Evolutionary conservation across 192 early-diverging fungal genomes (phyloP).

Genomic region (Coemansia sp.): DNA sequence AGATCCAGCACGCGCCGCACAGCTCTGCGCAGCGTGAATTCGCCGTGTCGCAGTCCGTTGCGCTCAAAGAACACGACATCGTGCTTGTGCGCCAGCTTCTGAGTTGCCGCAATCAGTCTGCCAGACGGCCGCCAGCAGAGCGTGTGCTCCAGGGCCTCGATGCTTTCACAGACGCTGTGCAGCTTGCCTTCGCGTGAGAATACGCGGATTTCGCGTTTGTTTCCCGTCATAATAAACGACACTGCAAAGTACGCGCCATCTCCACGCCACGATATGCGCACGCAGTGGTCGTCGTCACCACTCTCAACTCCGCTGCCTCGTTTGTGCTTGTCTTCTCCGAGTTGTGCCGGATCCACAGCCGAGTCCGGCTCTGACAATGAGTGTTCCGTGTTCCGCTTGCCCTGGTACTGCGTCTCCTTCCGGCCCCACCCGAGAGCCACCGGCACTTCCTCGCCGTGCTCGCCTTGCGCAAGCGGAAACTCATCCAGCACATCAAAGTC

Average conservation of each 20-base stretch:
- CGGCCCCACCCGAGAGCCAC: conserved; percentile 95
- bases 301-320: conserved; percentile 56
- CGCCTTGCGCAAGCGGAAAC: conserved; percentile 67
- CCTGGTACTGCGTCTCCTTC: conserved; percentile 97
- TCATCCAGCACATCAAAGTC: conserved; percentile 90
- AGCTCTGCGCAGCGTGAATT: conserved; percentile 71
- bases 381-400: conserved; percentile 72
- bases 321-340: neutral
- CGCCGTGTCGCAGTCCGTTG: conserved; percentile 92
- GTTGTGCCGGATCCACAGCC: neutral
- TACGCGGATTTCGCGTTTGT: conserved; percentile 57
- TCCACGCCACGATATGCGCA: conserved; percentile 87
- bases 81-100: conserved; percentile 74
- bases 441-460: conserved; percentile 68
- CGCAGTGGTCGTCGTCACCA: conserved; percentile 57
- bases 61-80: conserved; percentile 93
- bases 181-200: conserved; percentile 87
- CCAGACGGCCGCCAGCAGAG: conserved; percentile 85
- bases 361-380: conserved; percentile 21
- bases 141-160: conserved; percentile 73
- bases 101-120: conserved; percentile 79
- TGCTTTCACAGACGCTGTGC: conserved; percentile 76
- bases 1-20: conserved; percentile 48
- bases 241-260: conserved; percentile 84
- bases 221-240: conserved; percentile 64